Base-by-base conservation (phyloP, 345 rosid species). In the Rhodomyrtus tomentosa region DNA sequence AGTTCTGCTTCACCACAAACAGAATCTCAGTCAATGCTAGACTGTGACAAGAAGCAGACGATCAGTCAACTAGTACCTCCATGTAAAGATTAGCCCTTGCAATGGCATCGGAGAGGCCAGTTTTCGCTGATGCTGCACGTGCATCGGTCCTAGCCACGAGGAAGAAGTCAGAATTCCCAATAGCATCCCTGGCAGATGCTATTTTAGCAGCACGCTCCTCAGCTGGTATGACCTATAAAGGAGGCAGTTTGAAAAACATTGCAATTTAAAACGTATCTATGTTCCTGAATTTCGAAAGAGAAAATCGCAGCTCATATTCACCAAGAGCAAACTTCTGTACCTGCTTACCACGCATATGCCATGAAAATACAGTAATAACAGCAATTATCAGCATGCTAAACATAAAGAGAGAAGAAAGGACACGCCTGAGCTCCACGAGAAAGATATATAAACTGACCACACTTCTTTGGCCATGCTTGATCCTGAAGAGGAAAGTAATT, bases 401-500 rank as follows among this genome's bases (percentile, higher is more conserved):
- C 45, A 38, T 68, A 16, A 68, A 68, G 45, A 16, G 12, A 24
- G 13, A 68, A 68, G 45, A 68, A 68, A 68, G 6, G 45, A 18
- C 38, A 32, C 3, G 76, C 76, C 24, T 4, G 76, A 32, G 7
- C 42, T 27, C 76, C 42, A 32, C 0, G 76, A 68, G 74, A 15
- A 62, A 4, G 12, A 62, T 20, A 62, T 7, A 58, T 0, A 32
- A 32, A 42, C 90, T 87, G 86, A 91, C 92, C 94, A 74, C 92
- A 93, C 84, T 90, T 93, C 90, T 90, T 90, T 42, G 95, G 93
- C 92, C 94, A 93, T 55, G 93, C 92, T 83, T 93, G 92, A 85
- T 92, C 94, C 92, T 88, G 90, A 51, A 49, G 85, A 6, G 81
- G 87, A 88, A 88, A 50, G 4, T 82, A 84, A 25, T 27, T 27